Evolutionary conservation across 164 flowering plant species (phyloP).

Genomic region (Pachysandra terminalis): DNA sequence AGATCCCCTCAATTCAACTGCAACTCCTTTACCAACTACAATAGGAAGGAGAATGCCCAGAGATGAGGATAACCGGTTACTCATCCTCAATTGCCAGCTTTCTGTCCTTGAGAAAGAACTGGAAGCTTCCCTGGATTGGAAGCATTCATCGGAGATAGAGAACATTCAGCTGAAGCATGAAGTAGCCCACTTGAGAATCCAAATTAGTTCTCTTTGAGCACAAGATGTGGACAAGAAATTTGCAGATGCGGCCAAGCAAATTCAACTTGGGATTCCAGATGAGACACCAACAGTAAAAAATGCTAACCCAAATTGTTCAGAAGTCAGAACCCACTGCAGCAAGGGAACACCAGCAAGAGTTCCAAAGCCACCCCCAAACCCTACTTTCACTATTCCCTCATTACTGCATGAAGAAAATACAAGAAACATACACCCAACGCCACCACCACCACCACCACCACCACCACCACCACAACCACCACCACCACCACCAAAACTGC

Average conservation of each 20-base stretch:
- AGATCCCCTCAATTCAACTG: conserved; percentile 1
- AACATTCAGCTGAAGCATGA: conserved; percentile 63
- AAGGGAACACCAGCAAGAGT: conserved; percentile 21
- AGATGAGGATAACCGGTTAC: conserved; percentile 23
- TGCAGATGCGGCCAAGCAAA: conserved; percentile 17
- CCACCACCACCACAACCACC: too few species aligned
- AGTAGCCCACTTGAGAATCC: conserved; percentile 37
- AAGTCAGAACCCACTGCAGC: conserved; percentile 13
- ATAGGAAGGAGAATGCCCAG: conserved; percentile 26
- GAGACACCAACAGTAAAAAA: conserved; percentile 13
- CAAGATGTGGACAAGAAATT: conserved; percentile 26
- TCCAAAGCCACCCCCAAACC: conserved; percentile 42
- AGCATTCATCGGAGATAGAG: conserved; percentile 44
- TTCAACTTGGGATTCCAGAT: conserved; percentile 14
- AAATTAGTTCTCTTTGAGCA: conserved; percentile 42
- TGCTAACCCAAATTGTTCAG: conserved; percentile 8
- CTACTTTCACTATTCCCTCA: conserved; percentile 11
- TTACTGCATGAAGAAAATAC: conserved; percentile 20
- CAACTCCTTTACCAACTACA: background rate
- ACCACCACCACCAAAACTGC: conserved; percentile 42
- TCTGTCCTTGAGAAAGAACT: too few species aligned
- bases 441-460: conserved; percentile 48
- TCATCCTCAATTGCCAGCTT: too few species aligned
- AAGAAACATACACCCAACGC: conserved; percentile 16
- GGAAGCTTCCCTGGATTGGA: conserved; percentile 34